Conservation (phyloP, 2,329 filamentous ascomycete species). For the Venturia aucupariae region DNA sequence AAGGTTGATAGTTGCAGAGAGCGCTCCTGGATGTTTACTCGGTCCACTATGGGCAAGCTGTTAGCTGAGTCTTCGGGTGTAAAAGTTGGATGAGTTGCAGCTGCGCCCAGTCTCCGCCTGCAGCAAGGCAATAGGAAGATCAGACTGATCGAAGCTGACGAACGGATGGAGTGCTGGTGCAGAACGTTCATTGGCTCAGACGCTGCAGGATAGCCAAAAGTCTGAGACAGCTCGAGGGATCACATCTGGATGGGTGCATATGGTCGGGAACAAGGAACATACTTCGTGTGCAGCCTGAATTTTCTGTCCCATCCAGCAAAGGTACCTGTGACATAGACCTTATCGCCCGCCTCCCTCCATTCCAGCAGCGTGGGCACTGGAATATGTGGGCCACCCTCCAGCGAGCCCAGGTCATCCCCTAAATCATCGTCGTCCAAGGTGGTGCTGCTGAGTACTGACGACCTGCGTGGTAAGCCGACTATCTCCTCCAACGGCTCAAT, state of each 20-base stretch:
- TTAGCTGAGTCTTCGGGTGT: not conserved
- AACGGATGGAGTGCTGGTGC: not conserved
- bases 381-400: slow-evolving; percentile 62
- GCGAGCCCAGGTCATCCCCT: slow-evolving; percentile 28
- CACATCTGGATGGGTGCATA: slow-evolving; percentile 8
- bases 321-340: slow-evolving; percentile 92
- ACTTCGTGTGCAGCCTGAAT: slow-evolving; percentile 78
- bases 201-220: not conserved
- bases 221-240: slow-evolving; percentile 16
- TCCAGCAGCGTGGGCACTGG: slow-evolving; percentile 78
- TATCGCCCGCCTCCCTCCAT: slow-evolving; percentile 76
- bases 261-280: slow-evolving; percentile 35
- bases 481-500: slow-evolving; percentile 41
- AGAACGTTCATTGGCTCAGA: slow-evolving; percentile 3
- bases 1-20: slow-evolving; percentile 71
- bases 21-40: slow-evolving; percentile 44
- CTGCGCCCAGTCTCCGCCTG: not conserved
- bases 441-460: slow-evolving; percentile 45
- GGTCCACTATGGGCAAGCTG: slow-evolving; percentile 24
- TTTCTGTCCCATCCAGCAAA: slow-evolving; percentile 98
- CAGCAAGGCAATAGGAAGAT: not conserved
- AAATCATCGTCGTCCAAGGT: slow-evolving; percentile 67
- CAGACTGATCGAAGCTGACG: not conserved
- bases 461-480: slow-evolving; percentile 45
- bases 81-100: not conserved